phyloP scores from a whole-genome alignment of 352 stramenopile genomes.

The Globisporangium mamillatum region DNA sequence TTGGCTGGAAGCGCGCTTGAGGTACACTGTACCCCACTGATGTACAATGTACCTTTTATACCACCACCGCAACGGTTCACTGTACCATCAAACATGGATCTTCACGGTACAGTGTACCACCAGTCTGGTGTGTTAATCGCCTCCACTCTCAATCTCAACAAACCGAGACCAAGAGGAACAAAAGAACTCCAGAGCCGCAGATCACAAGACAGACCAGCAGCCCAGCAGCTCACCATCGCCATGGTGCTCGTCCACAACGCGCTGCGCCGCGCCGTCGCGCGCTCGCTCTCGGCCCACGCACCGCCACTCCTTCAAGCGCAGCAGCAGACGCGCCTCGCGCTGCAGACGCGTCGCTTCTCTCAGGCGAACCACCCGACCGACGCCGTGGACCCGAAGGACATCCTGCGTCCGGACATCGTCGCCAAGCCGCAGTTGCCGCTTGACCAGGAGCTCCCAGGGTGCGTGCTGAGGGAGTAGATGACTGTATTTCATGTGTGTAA shows the following conservation, averaged over 20 bases:
- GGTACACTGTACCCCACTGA: conserved; percentile 7
- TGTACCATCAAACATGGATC: neutral
- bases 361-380: conserved; percentile 23
- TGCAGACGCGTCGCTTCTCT: conserved; percentile 41
- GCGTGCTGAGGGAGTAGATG: neutral
- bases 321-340: neutral
- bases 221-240: conserved; percentile 19
- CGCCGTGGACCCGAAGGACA: conserved; percentile 37
- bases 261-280: conserved; percentile 28
- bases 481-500: neutral
- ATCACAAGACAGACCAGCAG: neutral
- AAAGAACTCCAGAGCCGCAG: neutral
- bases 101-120: conserved; percentile 6
- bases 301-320: neutral
- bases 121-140: neutral
- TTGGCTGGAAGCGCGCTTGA: neutral
- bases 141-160: conserved; percentile 11
- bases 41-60: neutral
- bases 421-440: conserved; percentile 58
- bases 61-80: neutral
- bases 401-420: conserved; percentile 50
- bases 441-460: conserved; percentile 56
- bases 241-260: conserved; percentile 30
- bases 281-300: conserved; percentile 13
- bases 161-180: conserved; percentile 10